A percentile compares a stretch with the other conserved stretches of the same genome.
Conservation (phyloP, 768 basidiomycete genomes). For the Phlegmacium glaucopus region DNA sequence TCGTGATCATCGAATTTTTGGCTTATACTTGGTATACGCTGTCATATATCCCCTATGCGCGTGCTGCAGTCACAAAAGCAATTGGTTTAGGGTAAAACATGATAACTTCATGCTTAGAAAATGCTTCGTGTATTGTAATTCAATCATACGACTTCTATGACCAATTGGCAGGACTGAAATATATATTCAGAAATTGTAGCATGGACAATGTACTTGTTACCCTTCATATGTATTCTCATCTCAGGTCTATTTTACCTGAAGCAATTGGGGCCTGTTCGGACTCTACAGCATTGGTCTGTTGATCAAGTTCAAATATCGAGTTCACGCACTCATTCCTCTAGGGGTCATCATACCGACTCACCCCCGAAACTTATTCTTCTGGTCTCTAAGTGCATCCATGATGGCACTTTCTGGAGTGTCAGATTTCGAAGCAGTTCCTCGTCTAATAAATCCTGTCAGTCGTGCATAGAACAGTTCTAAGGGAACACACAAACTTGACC, state of each 20-base stretch:
- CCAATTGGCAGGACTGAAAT: no score
- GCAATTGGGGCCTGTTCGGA: background rate
- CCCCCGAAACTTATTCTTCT: constrained; percentile 83
- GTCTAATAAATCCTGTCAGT: constrained; percentile 35
- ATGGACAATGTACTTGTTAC: background rate
- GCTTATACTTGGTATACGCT: constrained; percentile 89
- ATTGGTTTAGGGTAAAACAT: constrained; percentile 45
- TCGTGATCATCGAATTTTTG: constrained; percentile 88
- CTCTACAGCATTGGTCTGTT: constrained; percentile 13
- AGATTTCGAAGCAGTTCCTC: constrained; percentile 37
- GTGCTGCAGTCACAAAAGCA: constrained; percentile 64
- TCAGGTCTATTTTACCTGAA: no score
- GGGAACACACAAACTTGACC: constrained; percentile 50
- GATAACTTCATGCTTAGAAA: background rate
- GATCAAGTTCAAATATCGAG: background rate
- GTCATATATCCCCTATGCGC: constrained; percentile 91
- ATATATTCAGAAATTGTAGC: background rate
- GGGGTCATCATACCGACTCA: constrained; percentile 28
- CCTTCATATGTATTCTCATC: background rate
- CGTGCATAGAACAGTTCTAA: background rate
- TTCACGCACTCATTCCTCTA: background rate
- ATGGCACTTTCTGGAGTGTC: constrained; percentile 48
- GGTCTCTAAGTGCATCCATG: constrained; percentile 72
- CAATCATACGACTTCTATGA: no score
- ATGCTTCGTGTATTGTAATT: background rate